Evolutionary conservation across 306 rosid species (phyloP), one percentile per base, ranked within the genome.

Genomic region (Phaseolus lunatus): DNA sequence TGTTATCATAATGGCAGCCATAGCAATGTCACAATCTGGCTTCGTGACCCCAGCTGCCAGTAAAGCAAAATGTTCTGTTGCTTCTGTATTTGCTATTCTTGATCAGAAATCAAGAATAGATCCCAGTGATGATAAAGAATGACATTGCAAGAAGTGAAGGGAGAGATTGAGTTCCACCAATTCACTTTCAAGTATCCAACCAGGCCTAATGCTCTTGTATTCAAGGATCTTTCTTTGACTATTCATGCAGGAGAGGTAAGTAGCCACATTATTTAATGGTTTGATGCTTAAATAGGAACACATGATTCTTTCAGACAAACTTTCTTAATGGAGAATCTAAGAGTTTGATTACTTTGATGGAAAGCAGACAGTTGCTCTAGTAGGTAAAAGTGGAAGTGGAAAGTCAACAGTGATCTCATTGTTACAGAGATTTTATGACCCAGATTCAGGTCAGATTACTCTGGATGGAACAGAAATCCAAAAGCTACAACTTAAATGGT

Each of bases 301-400:
- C 58, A 52, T 6, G 23, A 39, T 39, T 54, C 54, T 29, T 0
- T 2, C 48, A 0, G 2, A 67, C 6, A 26, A 19, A 43, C 43
- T 61, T 13, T 59, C 47, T 35, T 22, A 43, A 65, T 39, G 6
- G 5, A 66, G 48, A 73, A 81, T 48, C 20, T 15, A 29, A 39
- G 44, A 39, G 44, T 39, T 48, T 63, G 64, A 57, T 59, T 37
- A 4, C 75, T 6, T 8, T 72, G 11, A 14, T 64, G 39, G 47
- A 12, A 53, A 56, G 9, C 84, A 88, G 96, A 91, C 91, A 29
- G 82, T 90, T 13, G 93, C 93, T 14, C 48, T 90, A 11, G 93
- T 90, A 27, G 93, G 96, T 65, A 93, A 90, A 87, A 87, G 96
- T 78, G 93, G 96, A 58, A 82, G 93, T 73, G 96, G 96, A 54